These are phyloP conservation scores for Leishmania tarentolae DNA, from an alignment of 208 protist genomes.

Conservation along the genomic window DNA sequence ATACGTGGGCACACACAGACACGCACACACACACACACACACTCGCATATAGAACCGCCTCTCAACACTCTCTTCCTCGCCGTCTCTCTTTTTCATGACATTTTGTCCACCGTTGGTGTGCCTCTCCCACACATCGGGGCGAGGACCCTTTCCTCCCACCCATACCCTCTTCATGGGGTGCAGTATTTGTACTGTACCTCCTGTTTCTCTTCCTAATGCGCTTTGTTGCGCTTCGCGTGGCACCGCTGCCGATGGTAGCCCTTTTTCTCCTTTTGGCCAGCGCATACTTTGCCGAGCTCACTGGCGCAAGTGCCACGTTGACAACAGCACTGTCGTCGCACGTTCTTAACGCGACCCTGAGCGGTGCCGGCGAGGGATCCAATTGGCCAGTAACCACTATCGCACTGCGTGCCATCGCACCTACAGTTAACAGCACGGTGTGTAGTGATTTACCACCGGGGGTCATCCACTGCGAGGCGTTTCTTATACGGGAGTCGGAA, in stretches of 20 bases:
- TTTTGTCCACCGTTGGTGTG: background rate
- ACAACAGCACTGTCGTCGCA: constrained; percentile 29
- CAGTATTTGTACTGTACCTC: background rate
- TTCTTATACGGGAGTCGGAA: constrained; percentile 32
- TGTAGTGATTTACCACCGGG: constrained; percentile 24
- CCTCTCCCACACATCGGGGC: background rate
- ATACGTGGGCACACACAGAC: background rate
- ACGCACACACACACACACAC: background rate
- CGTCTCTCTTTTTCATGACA: background rate
- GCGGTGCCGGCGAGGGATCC: constrained; percentile 27
- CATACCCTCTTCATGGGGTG: background rate
- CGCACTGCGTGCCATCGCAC: constrained; percentile 7
- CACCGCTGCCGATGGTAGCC: background rate
- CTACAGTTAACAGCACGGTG: constrained; percentile 33
- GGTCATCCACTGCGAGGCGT: constrained; percentile 33
- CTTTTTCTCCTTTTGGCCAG: background rate
- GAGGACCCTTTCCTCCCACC: background rate
- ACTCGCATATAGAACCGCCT: background rate
- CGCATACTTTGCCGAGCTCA: background rate
- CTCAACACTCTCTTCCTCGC: background rate
- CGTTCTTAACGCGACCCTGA: constrained; percentile 45
- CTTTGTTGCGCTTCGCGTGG: background rate
- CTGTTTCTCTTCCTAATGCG: background rate
- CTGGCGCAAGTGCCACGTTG: background rate
- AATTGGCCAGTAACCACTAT: constrained; percentile 36